Evolutionary conservation across 169 alveolate species (phyloP).

Genomic region (Cryptosporidium sp.): DNA sequence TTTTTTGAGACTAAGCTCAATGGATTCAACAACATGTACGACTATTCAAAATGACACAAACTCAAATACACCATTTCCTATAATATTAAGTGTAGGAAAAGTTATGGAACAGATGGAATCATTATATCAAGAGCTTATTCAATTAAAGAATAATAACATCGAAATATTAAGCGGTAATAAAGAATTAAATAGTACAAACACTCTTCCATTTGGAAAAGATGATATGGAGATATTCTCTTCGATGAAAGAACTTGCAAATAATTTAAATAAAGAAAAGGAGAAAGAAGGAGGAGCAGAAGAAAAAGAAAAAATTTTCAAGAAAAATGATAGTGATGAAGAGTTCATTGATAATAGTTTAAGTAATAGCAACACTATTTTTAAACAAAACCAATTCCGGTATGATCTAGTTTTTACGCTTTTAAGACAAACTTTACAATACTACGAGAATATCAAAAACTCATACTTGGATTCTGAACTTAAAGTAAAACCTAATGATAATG

Average conservation of each 20-base stretch:
- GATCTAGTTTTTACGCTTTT: conserved; percentile 15
- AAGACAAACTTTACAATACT: conserved; percentile 45
- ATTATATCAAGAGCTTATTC: conserved; percentile 5
- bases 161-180: background rate
- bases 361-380: background rate
- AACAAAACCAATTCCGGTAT: background rate
- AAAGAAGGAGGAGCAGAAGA: background rate
- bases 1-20: conserved; percentile 31
- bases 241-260: background rate
- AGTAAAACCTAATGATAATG: background rate
- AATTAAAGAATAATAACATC: background rate
- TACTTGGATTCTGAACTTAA: background rate
- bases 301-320: background rate
- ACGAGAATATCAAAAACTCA: conserved; percentile 24
- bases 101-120: conserved; percentile 1
- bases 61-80: background rate
- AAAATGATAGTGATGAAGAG: background rate
- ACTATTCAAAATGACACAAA: conserved; percentile 47
- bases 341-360: background rate
- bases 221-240: conserved; percentile 7
- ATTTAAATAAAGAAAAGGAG: background rate
- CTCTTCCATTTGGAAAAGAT: background rate
- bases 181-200: background rate
- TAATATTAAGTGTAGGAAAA: background rate
- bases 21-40: conserved; percentile 61